Evolutionary conservation across 371 early-diverging fungal species (phyloP).

Genomic region (Smittium culicis): DNA sequence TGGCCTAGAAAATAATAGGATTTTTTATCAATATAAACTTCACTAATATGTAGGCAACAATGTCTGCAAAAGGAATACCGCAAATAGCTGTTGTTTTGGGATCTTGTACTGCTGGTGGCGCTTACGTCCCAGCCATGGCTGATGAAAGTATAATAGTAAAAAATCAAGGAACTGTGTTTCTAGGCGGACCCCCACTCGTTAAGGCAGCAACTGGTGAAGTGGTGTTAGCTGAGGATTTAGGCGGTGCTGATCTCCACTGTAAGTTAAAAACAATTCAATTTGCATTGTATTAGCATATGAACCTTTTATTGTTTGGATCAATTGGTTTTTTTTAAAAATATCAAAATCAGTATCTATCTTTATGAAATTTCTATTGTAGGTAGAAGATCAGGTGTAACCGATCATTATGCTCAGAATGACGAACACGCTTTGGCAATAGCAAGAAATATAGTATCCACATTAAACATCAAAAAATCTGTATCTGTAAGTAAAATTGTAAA

Average conservation of each 20-base stretch:
- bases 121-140: conserved; percentile 97
- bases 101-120: conserved; percentile 97
- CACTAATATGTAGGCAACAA: conserved; percentile 40
- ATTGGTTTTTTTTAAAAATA: not conserved
- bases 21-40: not conserved
- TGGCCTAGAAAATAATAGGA: not conserved
- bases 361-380: not conserved
- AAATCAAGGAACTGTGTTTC: conserved; percentile 94
- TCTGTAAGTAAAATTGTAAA: not conserved
- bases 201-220: conserved; percentile 95
- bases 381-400: conserved; percentile 85
- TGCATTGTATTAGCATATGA: not conserved
- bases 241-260: conserved; percentile 94
- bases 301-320: not conserved
- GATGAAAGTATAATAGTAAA: conserved; percentile 93
- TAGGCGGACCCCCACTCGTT: conserved; percentile 92
- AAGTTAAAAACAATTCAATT: not conserved
- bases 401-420: conserved; percentile 85
- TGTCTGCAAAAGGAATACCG: conserved; percentile 81
- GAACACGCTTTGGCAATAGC: conserved; percentile 82
- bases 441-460: conserved; percentile 66
- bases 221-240: conserved; percentile 87
- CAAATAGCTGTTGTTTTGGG: conserved; percentile 96
- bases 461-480: conserved; percentile 56
- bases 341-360: not conserved